Percentiles rank a stretch among this genome's conserved stretches.
Conservation (phyloP, 352 stramenopile species). For the Globisporangium nunn region DNA sequence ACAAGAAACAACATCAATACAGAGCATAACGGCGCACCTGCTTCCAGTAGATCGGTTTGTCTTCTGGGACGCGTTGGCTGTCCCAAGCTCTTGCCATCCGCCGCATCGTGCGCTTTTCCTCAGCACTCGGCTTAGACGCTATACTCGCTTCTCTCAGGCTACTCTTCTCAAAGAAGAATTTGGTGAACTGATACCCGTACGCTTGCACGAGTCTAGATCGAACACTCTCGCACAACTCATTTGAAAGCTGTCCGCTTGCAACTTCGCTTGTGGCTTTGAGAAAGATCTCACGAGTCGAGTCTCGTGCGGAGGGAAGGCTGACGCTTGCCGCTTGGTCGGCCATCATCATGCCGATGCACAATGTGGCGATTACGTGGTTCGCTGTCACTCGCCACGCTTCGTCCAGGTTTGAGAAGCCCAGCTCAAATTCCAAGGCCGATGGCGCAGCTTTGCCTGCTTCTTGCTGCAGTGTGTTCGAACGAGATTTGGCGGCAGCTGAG, state of each 20-base stretch:
- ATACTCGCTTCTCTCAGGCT: constrained; percentile 20
- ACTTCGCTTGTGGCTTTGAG: constrained; percentile 16
- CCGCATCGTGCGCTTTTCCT: constrained; percentile 29
- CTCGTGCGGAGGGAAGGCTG: not conserved
- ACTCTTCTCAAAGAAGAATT: constrained; percentile 40
- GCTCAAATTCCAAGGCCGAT: constrained; percentile 1
- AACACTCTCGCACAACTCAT: constrained; percentile 16
- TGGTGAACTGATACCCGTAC: constrained; percentile 48
- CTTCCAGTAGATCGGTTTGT: constrained; percentile 60
- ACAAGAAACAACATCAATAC: not conserved
- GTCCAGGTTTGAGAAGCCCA: constrained; percentile 18
- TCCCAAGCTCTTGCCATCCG: constrained; percentile 32
- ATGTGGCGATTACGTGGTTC: constrained; percentile 38
- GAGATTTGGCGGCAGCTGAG: not conserved
- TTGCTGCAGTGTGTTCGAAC: not conserved
- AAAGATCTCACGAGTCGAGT: constrained; percentile 16
- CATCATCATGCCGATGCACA: constrained; percentile 11
- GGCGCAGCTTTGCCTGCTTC: no score
- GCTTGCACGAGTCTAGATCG: constrained; percentile 26
- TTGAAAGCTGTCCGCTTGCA: constrained; percentile 12
- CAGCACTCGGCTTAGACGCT: constrained; percentile 18
- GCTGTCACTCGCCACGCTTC: constrained; percentile 47
- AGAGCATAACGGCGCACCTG: constrained; percentile 23
- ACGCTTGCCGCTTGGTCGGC: not conserved
- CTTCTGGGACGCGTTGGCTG: constrained; percentile 24